Percentiles rank a stretch among this genome's conserved stretches.
phyloP scores from a whole-genome alignment of 2,329 filamentous ascomycete genomes.

The Alternaria sp. region DNA sequence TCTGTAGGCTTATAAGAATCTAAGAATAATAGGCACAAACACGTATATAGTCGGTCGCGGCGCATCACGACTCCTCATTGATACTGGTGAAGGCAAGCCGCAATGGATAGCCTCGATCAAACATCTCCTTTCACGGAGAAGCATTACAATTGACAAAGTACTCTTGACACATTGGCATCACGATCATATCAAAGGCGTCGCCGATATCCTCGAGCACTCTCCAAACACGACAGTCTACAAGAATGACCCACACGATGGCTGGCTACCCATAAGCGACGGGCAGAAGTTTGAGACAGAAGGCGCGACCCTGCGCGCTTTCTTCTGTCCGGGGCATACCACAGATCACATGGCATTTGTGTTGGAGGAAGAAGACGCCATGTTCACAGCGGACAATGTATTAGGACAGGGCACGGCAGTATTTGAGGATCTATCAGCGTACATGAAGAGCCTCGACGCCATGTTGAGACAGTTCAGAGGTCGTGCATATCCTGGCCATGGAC shows the following conservation, averaged over 20 bases:
- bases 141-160: conserved; percentile 72
- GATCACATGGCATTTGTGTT: conserved; percentile 85
- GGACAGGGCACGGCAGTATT: conserved; percentile 89
- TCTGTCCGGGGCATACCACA: conserved; percentile 78
- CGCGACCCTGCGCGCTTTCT: conserved; percentile 71
- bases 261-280: conserved; percentile 65
- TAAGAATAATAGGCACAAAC: conserved; percentile 75
- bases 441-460: conserved; percentile 76
- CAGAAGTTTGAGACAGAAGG: conserved; percentile 67
- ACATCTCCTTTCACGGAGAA: conserved; percentile 71
- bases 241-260: conserved; percentile 61
- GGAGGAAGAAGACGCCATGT: conserved; percentile 81
- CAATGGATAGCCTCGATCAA: conserved; percentile 76
- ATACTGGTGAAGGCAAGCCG: conserved; percentile 84
- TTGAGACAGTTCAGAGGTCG: conserved; percentile 68
- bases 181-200: conserved; percentile 83
- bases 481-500: conserved; percentile 89
- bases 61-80: conserved; percentile 77
- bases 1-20: not conserved
- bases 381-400: conserved; percentile 89
- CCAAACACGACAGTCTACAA: conserved; percentile 74
- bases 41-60: conserved; percentile 91
- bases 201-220: conserved; percentile 71
- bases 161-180: conserved; percentile 93
- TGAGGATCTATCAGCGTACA: conserved; percentile 76